Base-by-base conservation (phyloP, 2,329 filamentous ascomycete species). In the Phoma sp. region DNA sequence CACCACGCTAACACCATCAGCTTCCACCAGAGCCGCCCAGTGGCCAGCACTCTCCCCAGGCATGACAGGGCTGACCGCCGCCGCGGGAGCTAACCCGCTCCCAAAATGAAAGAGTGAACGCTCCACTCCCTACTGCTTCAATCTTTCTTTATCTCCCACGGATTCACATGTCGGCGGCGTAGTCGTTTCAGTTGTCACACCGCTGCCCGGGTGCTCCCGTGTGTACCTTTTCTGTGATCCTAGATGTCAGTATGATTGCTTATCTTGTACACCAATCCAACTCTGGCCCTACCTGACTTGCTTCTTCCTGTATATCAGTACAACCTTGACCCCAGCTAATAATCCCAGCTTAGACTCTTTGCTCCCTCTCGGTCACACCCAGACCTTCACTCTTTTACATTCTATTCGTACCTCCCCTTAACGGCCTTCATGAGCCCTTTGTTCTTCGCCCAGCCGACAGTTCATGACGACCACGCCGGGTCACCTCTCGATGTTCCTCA, bases 401-500 rank as follows among this genome's bases (percentile, higher is more conserved):
- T 29, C 32, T 29, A 15, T 54, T 45, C 32, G 32, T 36, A 56
- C 29, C 43, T 52, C 47, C 42, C 39, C 43, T 47, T 53, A 42
- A 39, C 61, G 60, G 65, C 60, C 63, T 69, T 72, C 64, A 74
- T 74, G 72, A 68, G 66, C 68, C 63, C 48, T 53, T 57, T 56
- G 58, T 58, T 56, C 48, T 45, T 50, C 54, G 21, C 36, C 40
- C 64, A 64, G 57, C 61, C 65, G 55, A 58, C 58, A 57, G 57
- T 57, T 60, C 39, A 66, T 61, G 64, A 69, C 65, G 66, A 62
- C 45, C 50, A 48, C 51, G 40, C 40, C 43, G 57, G 68, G 71
- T 69, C 66, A 62, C 63, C 62, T 65, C 62, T 67, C 67, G 57
- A 74, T 74, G 72, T 74, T 73, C 69, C 67, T 67, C 69, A 74